Base-by-base conservation (phyloP, 441 rosid genomes). In the Gossypium gossypioides region DNA sequence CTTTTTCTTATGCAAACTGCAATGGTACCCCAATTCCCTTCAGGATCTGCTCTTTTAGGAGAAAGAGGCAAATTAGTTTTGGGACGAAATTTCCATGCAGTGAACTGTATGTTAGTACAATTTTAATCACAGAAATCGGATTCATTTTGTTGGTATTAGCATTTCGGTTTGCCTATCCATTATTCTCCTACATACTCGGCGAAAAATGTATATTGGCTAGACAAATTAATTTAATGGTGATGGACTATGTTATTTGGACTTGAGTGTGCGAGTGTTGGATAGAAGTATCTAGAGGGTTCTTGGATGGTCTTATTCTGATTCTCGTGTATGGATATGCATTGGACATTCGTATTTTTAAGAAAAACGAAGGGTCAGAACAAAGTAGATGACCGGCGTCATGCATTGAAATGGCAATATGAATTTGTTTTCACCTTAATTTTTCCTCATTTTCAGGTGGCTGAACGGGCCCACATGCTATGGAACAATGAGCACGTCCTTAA, bases 391-490 rank as follows among this genome's bases (percentile, higher is more conserved):
- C 0, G 52, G 0, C 34, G 44, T 2, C 13, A 32, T 42, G 25
- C 42, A 27, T 16, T 15, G 32, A 29, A 73, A 48, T 34, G 50
- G 44, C 59, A 51, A 61, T 27, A 34, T 34, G 60, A 78, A 68
- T 29, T 52, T 75, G 0, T 48, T 71, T 59, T 59, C 71, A 9
- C 59, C 57, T 22, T 21, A 15, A 15, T 52, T 15, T 46, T 63
- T 58, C 25, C 1, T 6, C 64, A 21, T 21, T 72, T 84, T 74
- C 86, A 89, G 95, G 91, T 90, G 58, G 88, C 96, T 4, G 92
- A 90, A 81, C 84, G 92, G 44, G 89, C 90, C 18, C 92, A 90
- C 79, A 74, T 90, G 82, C 78, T 90, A 22, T 86, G 85, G 92
- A 85, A 84, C 82, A 90, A 90, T 1, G 92, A 86, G 72, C 88